phyloP scores from a whole-genome alignment of 768 basidiomycete species.

The Collybiopsis confluens region DNA sequence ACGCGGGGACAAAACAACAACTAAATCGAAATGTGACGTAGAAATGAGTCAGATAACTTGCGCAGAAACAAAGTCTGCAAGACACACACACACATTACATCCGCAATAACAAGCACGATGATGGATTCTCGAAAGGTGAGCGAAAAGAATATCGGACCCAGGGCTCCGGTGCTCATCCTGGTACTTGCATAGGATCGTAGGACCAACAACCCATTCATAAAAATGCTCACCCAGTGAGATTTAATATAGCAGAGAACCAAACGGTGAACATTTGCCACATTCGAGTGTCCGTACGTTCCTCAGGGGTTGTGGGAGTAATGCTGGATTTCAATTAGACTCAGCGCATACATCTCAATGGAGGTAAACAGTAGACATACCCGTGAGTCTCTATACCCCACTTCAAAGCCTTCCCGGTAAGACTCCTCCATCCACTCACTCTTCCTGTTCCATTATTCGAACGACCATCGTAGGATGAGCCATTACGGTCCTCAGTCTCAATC shows the following conservation, averaged over 20 bases:
- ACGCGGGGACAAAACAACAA: slow-evolving; percentile 48
- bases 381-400: slow-evolving; percentile 27
- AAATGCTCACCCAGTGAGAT: slow-evolving; percentile 48
- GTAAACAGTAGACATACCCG: slow-evolving; percentile 15
- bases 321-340: slow-evolving; percentile 22
- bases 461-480: too few relatives aligned
- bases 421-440: not conserved
- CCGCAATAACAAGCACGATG: slow-evolving; percentile 34
- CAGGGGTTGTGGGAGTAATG: slow-evolving; percentile 47
- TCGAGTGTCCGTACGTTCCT: slow-evolving; percentile 51
- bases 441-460: too few relatives aligned
- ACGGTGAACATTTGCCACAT: slow-evolving; percentile 66
- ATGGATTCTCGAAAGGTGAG: slow-evolving; percentile 50
- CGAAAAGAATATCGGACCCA: slow-evolving; percentile 54
- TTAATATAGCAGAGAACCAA: slow-evolving; percentile 71
- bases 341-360: not conserved
- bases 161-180: slow-evolving; percentile 53
- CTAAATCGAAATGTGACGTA: not conserved
- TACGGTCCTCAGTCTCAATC: too few relatives aligned
- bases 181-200: too few relatives aligned
- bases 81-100: slow-evolving; percentile 11
- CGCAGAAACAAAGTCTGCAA: not conserved
- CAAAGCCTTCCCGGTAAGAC: not conserved
- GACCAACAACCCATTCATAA: too few relatives aligned
- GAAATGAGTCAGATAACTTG: not conserved